Conservation (phyloP, 2,329 filamentous ascomycete genomes). For the Fusarium illudens region DNA sequence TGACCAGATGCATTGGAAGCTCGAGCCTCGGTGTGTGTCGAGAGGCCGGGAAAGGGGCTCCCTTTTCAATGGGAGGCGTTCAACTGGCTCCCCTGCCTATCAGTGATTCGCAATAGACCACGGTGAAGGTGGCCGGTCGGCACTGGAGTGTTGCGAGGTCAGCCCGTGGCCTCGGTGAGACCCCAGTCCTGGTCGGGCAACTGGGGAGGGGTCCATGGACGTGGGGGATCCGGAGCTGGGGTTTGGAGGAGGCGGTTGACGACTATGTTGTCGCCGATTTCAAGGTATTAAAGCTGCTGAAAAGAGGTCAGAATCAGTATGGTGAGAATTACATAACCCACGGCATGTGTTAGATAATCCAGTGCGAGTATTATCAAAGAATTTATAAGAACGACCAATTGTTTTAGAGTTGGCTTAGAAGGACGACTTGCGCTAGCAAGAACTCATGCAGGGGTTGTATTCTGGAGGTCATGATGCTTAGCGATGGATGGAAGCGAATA, state of each 20-base stretch:
- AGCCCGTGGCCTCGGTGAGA: slow-evolving; percentile 7
- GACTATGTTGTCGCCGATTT: neutral
- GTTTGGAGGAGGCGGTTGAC: neutral
- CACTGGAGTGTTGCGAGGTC: neutral
- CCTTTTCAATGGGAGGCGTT: neutral
- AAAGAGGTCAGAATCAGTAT: neutral
- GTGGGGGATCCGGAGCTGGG: slow-evolving; percentile 4
- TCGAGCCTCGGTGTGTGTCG: neutral
- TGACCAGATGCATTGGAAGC: neutral
- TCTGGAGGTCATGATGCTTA: neutral
- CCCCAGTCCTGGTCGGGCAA: slow-evolving; percentile 11
- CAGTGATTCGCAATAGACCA: slow-evolving; percentile 14
- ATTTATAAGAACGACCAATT: neutral
- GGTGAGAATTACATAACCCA: neutral
- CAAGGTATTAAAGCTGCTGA: neutral
- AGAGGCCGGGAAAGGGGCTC: neutral
- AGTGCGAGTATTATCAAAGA: neutral
- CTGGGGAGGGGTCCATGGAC: slow-evolving; percentile 7
- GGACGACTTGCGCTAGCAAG: neutral
- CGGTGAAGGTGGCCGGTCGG: neutral
- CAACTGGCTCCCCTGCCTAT: neutral
- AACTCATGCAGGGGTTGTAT: neutral
- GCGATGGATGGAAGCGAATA: too few relatives aligned
- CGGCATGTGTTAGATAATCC: neutral
- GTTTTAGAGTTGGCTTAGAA: neutral